Evolutionary conservation across 108 stramenopile genomes (phyloP), one percentile per base, ranked within the genome.

Genomic region (Skeletonema grethae): DNA sequence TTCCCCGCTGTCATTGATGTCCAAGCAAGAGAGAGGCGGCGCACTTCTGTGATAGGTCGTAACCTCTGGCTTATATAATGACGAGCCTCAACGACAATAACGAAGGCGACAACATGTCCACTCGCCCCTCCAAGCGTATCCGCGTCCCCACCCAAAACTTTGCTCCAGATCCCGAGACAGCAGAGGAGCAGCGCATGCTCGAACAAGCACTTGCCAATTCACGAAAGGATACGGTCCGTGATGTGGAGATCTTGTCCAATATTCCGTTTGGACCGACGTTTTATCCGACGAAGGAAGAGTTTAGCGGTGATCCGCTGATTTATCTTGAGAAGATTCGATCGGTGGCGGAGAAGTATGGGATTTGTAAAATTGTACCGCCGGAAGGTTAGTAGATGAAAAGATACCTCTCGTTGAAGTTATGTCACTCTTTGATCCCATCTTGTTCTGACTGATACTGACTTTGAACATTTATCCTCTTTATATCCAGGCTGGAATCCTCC

Each of bases 341-440:
- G 9, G 82, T 84, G 43, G 99, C 97, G 16, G 91, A 96, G 79
- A 53, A 66, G 39, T 96, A 91, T 73, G 99, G 99, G 65, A 97
- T 99, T 72, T 90, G 87, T 72, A 98, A 97, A 79, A 98, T 99
- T 63, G 96, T 98, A 0, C 99, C 99, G 59, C 99, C 99, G 2
- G 65, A 79, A 35, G 98, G 96, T 38, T 96, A 96, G 99, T 67
- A n/a, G n/a, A n/a, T 50, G 34, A 13, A 39, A 29, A 57, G 48
- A 34, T 43, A 43, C 41, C 41, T 53, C 31, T 63, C 32, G 29
- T 63, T 64, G 24, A 25, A n/a, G 53, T 62, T 57, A 64, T 43
- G 61, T 69, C 9, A 61, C 43, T 36, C 18, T 58, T 24, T 63
- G 7, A 48, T 68, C 25, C 12, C 30, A 28, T 61, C 57, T 57